These are phyloP conservation scores for Lipomyces starkeyi DNA, from an alignment of 805 yeast species.

Conservation along the genomic window DNA sequence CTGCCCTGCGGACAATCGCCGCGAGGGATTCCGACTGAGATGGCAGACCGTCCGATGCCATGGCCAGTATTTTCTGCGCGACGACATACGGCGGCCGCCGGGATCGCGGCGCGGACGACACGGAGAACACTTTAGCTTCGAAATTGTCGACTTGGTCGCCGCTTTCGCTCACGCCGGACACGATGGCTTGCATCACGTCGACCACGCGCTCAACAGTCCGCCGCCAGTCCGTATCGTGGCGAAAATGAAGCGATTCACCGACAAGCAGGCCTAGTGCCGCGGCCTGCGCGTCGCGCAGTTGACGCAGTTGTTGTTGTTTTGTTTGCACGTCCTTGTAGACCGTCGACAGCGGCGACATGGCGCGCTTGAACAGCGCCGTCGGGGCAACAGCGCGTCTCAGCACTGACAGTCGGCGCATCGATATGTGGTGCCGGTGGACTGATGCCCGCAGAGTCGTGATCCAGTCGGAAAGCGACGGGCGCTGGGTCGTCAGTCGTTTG, in stretches of 20 bases:
- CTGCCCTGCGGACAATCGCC: constrained; percentile 25
- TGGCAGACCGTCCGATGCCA: constrained; percentile 34
- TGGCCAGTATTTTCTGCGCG: constrained; percentile 33
- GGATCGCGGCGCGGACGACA: constrained; percentile 1
- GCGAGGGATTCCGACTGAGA: constrained; percentile 19
- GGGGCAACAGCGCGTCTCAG: not conserved
- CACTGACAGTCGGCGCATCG: constrained; percentile 2
- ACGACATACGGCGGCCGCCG: constrained; percentile 23
- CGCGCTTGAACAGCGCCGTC: constrained; percentile 8
- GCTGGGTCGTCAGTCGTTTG: constrained; percentile 9
- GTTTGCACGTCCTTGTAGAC: constrained; percentile 34
- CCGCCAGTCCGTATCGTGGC: constrained; percentile 34
- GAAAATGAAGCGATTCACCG: constrained; percentile 28
- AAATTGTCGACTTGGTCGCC: constrained; percentile 4
- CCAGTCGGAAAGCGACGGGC: constrained; percentile 28
- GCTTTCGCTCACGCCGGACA: constrained; percentile 17
- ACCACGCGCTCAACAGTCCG: constrained; percentile 31
- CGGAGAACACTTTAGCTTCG: constrained; percentile 21
- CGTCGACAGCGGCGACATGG: constrained; percentile 36
- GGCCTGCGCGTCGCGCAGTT: constrained; percentile 38
- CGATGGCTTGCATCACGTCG: constrained; percentile 27
- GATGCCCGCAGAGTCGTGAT: constrained; percentile 19
- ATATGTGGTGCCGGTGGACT: not conserved
- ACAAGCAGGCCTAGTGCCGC: constrained; percentile 39
- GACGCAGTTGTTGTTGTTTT: constrained; percentile 28